Evolutionary conservation across 73 alveolate genomes (phyloP), one percentile per base, ranked within the genome.

Genomic region (Paramecium caudatum): DNA sequence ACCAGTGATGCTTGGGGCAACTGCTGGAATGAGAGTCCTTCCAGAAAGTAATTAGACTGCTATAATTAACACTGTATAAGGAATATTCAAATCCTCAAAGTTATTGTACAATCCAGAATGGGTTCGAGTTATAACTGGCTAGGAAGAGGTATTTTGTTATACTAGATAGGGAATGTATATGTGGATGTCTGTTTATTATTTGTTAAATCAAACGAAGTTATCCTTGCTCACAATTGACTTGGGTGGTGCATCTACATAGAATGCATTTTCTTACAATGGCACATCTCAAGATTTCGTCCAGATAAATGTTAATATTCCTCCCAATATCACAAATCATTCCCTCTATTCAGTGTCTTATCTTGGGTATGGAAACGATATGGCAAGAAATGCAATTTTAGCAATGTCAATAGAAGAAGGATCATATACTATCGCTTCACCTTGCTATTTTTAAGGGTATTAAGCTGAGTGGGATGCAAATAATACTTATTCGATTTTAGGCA

Each of bases 231-330:
- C 80, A 23, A 80, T 80, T 45, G 90, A 80, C 23, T 43, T 80
- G 12, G 90, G 90, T 41, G 90, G 90, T n/a, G 90, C 90, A 13
- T 80, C 90, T 15, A 80, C 90, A 23, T 46, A 80, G 45, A 41
- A 43, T 16, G 36, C 90, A 9, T 80, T 80, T 16, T 47, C 81
- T 36, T 9, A 6, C 5, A 37, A 6, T 16, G 37, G 37, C 46
- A 30, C 32, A 3, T 17, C 19, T 21, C 27, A 10, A 19, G 80
- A 80, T 15, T 49, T 36, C 1, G 55, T 33, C 3, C 47, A 41
- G 7, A 43, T 43, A 37, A 45, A 70, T 70, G 61, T 70, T 34
- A 36, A 37, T 34, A 49, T 80, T 19, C 90, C 90, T 23, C 47
- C 25, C 17, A 41, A 23, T 10, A 36, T 41, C 10, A 41, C 32